phyloP scores from a whole-genome alignment of 768 basidiomycete genomes.

The Rhodocollybia butyracea region DNA sequence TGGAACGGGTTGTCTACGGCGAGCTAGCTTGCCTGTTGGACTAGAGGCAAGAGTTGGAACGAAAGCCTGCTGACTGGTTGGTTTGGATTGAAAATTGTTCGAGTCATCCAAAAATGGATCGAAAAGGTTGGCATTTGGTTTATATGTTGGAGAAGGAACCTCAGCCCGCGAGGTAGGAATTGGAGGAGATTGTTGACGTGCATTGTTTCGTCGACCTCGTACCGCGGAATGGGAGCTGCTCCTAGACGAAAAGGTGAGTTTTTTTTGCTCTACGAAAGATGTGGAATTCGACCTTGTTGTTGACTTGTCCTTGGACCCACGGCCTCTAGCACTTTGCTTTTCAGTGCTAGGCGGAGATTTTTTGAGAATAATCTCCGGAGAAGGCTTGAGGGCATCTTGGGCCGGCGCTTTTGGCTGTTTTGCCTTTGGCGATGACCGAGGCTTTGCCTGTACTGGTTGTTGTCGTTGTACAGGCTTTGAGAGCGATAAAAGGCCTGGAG shows the following conservation, averaged over 20 bases:
- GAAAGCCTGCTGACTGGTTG: conserved; percentile 15
- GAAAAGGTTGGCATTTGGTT: conserved; percentile 46
- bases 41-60: conserved; percentile 42
- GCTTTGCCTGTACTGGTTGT: conserved; percentile 30
- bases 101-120: conserved; percentile 40
- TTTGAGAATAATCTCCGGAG: conserved; percentile 26
- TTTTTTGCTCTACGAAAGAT: conserved; percentile 9
- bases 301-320: conserved; percentile 40
- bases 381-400: conserved; percentile 26
- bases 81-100: conserved; percentile 16
- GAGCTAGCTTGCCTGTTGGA: conserved; percentile 56
- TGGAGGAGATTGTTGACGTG: conserved; percentile 64
- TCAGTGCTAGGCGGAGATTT: conserved; percentile 28
- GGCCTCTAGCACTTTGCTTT: conserved; percentile 30
- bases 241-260: conserved; percentile 24
- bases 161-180: conserved; percentile 66
- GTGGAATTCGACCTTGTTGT: conserved; percentile 32
- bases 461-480: conserved; percentile 50
- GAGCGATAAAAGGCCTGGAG: conserved; percentile 69
- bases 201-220: conserved; percentile 46
- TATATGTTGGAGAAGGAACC: conserved; percentile 36
- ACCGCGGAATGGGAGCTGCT: conserved; percentile 42
- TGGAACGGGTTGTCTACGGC: conserved; percentile 46
- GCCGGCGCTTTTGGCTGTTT: conserved; percentile 23
- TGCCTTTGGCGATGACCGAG: conserved; percentile 33